These are phyloP conservation scores for Blastobotrys americana DNA, from an alignment of 805 yeast genomes.

Conservation along the genomic window DNA sequence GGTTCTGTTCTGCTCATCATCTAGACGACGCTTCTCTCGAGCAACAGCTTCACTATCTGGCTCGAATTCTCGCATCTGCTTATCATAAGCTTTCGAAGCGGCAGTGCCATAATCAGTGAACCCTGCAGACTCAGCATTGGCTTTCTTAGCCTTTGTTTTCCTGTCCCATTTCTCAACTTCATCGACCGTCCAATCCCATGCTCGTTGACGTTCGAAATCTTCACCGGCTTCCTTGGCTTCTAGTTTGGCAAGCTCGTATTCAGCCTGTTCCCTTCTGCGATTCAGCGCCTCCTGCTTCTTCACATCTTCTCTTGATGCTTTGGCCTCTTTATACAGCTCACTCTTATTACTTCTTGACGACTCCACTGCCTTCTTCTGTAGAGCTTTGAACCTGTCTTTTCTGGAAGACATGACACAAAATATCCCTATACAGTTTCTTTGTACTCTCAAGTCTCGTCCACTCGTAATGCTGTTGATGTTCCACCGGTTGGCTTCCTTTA, in stretches of 20 bases:
- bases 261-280: constrained; percentile 33
- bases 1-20: constrained; percentile 21
- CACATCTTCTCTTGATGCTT: constrained; percentile 22
- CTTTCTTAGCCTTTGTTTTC: constrained; percentile 29
- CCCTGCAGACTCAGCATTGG: constrained; percentile 32
- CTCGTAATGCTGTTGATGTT: constrained; percentile 5
- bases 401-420: constrained; percentile 22
- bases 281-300: constrained; percentile 27
- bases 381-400: constrained; percentile 24
- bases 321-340: constrained; percentile 35
- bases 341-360: constrained; percentile 31
- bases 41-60: constrained; percentile 39
- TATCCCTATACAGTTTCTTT: too few species aligned
- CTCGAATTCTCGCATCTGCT: constrained; percentile 38
- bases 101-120: constrained; percentile 43
- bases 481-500: neutral
- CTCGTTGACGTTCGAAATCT: constrained; percentile 38
- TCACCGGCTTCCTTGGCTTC: constrained; percentile 35
- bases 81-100: constrained; percentile 55
- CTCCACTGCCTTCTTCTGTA: constrained; percentile 27
- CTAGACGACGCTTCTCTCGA: constrained; percentile 29
- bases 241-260: constrained; percentile 34
- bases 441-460: too few species aligned
- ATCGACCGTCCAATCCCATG: constrained; percentile 53
- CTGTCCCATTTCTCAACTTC: constrained; percentile 60